These are phyloP conservation scores for Smallanthus sonchifolius DNA, from an alignment of 129 eudicot species.

Conservation along the genomic window DNA sequence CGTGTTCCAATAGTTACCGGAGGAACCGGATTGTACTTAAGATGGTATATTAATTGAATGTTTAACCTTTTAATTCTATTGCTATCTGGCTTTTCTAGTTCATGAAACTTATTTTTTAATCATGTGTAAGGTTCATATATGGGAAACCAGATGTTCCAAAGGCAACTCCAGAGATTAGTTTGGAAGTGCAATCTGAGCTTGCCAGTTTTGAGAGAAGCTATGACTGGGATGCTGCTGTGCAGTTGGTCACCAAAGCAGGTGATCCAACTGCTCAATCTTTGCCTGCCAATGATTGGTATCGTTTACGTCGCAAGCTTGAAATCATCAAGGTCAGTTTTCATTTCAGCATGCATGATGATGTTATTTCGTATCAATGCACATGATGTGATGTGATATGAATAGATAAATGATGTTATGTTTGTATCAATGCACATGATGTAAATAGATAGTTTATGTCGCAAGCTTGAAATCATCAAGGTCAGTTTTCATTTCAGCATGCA, in stretches of 20 bases:
- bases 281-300: conserved; percentile 89
- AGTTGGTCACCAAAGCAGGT: conserved; percentile 71
- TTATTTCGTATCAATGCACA: neutral
- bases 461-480: conserved; percentile 87
- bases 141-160: conserved; percentile 99
- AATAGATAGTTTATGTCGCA: conserved; percentile 55
- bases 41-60: conserved; percentile 53
- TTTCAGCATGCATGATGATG: neutral
- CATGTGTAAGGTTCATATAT: conserved; percentile 66
- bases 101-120: conserved; percentile 1
- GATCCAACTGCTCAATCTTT: conserved; percentile 73
- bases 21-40: conserved; percentile 89
- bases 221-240: conserved; percentile 93
- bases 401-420: neutral
- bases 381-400: neutral
- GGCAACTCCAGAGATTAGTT: conserved; percentile 59
- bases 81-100: neutral
- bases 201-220: conserved; percentile 46
- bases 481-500: neutral
- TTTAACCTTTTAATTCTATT: neutral
- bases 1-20: conserved; percentile 89
- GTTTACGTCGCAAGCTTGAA: conserved; percentile 87
- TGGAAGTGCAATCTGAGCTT: conserved; percentile 71
- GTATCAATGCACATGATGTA: neutral
- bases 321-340: conserved; percentile 59